Conservation (phyloP, 345 rosid species). For the Eucalyptus tenuipes region DNA sequence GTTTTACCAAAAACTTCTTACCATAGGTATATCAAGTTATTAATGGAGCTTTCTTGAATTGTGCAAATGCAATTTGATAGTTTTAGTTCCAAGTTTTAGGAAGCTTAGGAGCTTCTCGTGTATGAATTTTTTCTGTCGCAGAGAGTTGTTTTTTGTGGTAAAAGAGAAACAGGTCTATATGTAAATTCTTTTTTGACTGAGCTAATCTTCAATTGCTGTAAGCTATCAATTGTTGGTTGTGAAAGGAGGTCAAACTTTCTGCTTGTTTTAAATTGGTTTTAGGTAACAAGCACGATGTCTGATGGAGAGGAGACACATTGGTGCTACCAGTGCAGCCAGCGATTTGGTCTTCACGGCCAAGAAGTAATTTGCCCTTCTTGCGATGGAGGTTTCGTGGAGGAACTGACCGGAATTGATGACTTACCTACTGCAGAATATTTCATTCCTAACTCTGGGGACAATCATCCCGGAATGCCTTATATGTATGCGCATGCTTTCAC, state of each 20-base stretch:
- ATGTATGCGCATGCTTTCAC: not conserved
- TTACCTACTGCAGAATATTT: not conserved
- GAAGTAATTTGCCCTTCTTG: slow-evolving; percentile 10
- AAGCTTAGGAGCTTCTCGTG: not conserved
- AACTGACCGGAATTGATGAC: not conserved
- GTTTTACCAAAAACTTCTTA: not conserved
- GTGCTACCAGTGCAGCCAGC: slow-evolving; percentile 7
- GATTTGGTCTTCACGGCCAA: not conserved
- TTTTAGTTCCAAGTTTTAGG: not conserved
- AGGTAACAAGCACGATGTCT: not conserved
- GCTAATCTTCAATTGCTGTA: not conserved
- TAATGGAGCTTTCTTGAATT: not conserved
- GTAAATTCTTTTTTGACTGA: not conserved
- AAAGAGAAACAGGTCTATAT: not conserved
- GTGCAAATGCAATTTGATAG: not conserved
- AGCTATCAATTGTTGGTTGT: not conserved
- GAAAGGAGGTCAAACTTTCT: not conserved
- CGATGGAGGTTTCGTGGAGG: slow-evolving; percentile 8
- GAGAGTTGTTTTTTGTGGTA: not conserved
- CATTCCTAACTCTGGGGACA: not conserved
- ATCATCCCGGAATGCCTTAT: not conserved
- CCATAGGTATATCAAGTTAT: not conserved
- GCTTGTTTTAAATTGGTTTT: not conserved
- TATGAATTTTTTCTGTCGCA: not conserved
- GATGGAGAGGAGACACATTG: slow-evolving; percentile 4